Percentiles rank a stretch among this genome's conserved stretches.
Evolutionary conservation across 148 eudicot species (phyloP).

Genomic region (Tetragonia tetragonoides): DNA sequence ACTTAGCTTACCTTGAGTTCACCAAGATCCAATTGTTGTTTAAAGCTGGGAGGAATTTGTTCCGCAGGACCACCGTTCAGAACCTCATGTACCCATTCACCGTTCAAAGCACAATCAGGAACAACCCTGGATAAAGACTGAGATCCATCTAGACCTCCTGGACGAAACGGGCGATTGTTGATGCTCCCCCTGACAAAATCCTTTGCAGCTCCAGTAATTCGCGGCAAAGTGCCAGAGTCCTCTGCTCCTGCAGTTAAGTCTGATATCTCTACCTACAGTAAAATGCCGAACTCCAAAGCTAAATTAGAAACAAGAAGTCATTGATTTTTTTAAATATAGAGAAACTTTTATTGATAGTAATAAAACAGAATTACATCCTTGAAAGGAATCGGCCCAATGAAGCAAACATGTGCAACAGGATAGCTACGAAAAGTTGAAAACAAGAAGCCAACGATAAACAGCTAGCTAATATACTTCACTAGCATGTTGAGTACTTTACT

Average conservation of each 20-base stretch:
- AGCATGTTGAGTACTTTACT: background rate
- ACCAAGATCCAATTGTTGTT: slow-evolving; percentile 77
- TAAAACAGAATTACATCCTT: too few relatives aligned
- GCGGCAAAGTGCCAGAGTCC: slow-evolving; percentile 75
- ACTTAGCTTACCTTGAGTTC: slow-evolving; percentile 58
- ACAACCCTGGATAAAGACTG: slow-evolving; percentile 57
- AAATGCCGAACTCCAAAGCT: slow-evolving; percentile 22
- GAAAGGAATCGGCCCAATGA: too few relatives aligned
- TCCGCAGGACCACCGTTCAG: slow-evolving; percentile 73
- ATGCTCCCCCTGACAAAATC: slow-evolving; percentile 94
- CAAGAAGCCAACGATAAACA: background rate
- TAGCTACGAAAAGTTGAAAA: background rate
- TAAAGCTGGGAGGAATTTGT: slow-evolving; percentile 73
- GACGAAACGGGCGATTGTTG: slow-evolving; percentile 89
- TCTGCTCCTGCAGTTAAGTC: slow-evolving; percentile 64
- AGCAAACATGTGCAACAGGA: too few relatives aligned
- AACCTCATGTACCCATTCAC: slow-evolving; percentile 85
- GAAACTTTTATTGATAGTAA: too few relatives aligned
- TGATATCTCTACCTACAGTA: slow-evolving; percentile 69
- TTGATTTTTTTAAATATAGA: background rate
- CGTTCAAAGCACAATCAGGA: slow-evolving; percentile 79
- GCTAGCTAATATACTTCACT: background rate
- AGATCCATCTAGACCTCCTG: slow-evolving; percentile 86
- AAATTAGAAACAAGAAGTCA: slow-evolving; percentile 15
- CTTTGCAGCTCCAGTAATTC: slow-evolving; percentile 82